A percentile compares a stretch with the other conserved stretches of the same genome.
Conservation (phyloP, 2,329 filamentous ascomycete genomes). For the Epicoccum sorghinum region DNA sequence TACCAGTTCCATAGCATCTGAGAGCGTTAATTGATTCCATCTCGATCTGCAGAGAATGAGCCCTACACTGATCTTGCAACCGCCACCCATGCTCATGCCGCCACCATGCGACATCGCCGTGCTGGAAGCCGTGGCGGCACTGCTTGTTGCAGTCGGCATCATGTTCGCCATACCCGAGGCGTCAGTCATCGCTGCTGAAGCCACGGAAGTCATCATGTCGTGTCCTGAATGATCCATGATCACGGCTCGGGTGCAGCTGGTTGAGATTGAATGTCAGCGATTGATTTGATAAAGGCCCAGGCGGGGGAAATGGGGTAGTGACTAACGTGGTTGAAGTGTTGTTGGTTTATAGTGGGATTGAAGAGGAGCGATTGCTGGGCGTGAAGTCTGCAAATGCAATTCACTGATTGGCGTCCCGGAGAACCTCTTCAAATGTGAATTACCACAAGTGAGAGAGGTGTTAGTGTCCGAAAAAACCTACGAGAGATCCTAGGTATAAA, state of each 20-base stretch:
- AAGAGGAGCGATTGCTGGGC: too few relatives aligned
- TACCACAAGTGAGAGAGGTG: too few relatives aligned
- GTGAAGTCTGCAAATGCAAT: too few relatives aligned
- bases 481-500: too few relatives aligned
- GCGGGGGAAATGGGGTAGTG: too few relatives aligned
- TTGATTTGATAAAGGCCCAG: not conserved
- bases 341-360: not conserved
- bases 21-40: not conserved
- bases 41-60: not conserved
- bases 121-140: slow-evolving; percentile 29
- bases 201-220: slow-evolving; percentile 7
- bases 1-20: slow-evolving; percentile 82
- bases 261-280: not conserved
- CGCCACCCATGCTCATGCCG: slow-evolving; percentile 32
- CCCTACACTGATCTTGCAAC: slow-evolving; percentile 43
- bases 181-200: slow-evolving; percentile 20
- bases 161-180: slow-evolving; percentile 18
- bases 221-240: slow-evolving; percentile 16
- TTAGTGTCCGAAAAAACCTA: too few relatives aligned
- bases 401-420: too few relatives aligned
- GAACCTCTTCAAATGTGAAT: too few relatives aligned
- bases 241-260: not conserved
- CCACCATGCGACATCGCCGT: slow-evolving; percentile 24
- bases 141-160: slow-evolving; percentile 24
- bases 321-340: not conserved